Base-by-base conservation (phyloP, 148 eudicot species). In the Polygonum maritimum region DNA sequence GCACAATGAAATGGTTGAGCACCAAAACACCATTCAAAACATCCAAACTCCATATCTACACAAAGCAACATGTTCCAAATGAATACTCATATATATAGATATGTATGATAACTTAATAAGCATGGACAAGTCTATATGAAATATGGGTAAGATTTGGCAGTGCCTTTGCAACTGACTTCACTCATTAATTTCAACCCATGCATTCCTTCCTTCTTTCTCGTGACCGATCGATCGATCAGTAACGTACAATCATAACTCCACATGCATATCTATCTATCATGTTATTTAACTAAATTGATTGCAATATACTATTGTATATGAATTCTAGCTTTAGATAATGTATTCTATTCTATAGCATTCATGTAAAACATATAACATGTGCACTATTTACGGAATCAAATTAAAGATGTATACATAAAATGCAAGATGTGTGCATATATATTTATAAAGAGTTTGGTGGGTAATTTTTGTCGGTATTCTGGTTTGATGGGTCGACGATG, bases 241-340 rank as follows among this genome's bases (percentile, higher is more conserved):
- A 62, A 62, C 18, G 69, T 62, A 62, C 69, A 62, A 62, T 62
- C 69, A 62, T 62, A 62, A 62, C 33, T 51, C 38, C 69, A 62
- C 38, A 62, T 62, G 69, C 31, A 62, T 62, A 26, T 62, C 16
- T 62, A 62, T 62, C 69, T 62, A 58, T 12, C 65, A 58, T 26
- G 1, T 21, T 21, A 21, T 21, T 7, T 58, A 58, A 58, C 35
- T 3, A 51, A 51, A 51, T 15, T 51, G 57, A 51, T 16, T 44
- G 47, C 47, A 44, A 44, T 26, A 26, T 26, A 44, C 1, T 6
- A 44, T 44, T 7, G 0, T 44, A 7, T 1, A 1, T 44, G 9
- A 2, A 40, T 40, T 44, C 47, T 8, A 8, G 47, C 47, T 10
- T 10, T 44, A 44, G 7, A 44, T 7, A 44, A 44, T 44, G 10